A percentile compares a stretch with the other conserved stretches of the same genome.
Conservation (phyloP, 495 filamentous ascomycete species). For the Pyrenopolyporus hunteri region DNA sequence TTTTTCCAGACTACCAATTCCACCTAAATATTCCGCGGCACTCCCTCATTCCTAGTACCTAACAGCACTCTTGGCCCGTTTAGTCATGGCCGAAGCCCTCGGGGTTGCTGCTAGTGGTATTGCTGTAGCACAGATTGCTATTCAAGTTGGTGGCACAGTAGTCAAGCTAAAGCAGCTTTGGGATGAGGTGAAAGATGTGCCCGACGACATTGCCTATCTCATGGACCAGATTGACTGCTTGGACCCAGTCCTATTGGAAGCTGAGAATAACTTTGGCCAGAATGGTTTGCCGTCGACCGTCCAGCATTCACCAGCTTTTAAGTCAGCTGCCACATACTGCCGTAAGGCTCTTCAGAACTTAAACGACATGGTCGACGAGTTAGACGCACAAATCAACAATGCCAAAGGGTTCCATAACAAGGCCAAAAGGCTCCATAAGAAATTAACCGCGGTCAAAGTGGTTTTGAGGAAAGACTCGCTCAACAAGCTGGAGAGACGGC, state of each 20-base stretch:
- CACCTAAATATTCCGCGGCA: background rate
- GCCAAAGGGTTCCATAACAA: slow-evolving; percentile 26
- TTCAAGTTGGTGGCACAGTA: slow-evolving; percentile 39
- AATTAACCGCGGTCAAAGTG: slow-evolving; percentile 33
- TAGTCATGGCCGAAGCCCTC: slow-evolving; percentile 44
- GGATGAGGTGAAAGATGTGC: slow-evolving; percentile 44
- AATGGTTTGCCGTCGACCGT: slow-evolving; percentile 15
- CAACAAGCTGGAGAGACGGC: slow-evolving; percentile 28
- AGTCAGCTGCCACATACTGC: slow-evolving; percentile 18
- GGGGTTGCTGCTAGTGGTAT: slow-evolving; percentile 48
- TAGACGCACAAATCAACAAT: slow-evolving; percentile 28
- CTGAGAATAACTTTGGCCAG: slow-evolving; percentile 29
- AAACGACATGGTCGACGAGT: slow-evolving; percentile 28
- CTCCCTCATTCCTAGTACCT: background rate
- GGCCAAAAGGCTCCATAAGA: slow-evolving; percentile 25
- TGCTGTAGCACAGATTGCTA: slow-evolving; percentile 37
- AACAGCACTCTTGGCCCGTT: background rate
- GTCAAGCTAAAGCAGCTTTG: slow-evolving; percentile 45
- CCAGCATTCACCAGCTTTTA: slow-evolving; percentile 10
- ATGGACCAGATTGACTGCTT: slow-evolving; percentile 43
- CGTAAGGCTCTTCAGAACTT: slow-evolving; percentile 27
- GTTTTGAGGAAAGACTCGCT: slow-evolving; percentile 38
- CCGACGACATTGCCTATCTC: slow-evolving; percentile 38
- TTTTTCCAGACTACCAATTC: background rate
- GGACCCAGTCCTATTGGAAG: slow-evolving; percentile 31